A percentile compares a stretch with the other conserved stretches of the same genome.
Conservation (phyloP, 2,329 filamentous ascomycete species). For the Cordyceps javanica region DNA sequence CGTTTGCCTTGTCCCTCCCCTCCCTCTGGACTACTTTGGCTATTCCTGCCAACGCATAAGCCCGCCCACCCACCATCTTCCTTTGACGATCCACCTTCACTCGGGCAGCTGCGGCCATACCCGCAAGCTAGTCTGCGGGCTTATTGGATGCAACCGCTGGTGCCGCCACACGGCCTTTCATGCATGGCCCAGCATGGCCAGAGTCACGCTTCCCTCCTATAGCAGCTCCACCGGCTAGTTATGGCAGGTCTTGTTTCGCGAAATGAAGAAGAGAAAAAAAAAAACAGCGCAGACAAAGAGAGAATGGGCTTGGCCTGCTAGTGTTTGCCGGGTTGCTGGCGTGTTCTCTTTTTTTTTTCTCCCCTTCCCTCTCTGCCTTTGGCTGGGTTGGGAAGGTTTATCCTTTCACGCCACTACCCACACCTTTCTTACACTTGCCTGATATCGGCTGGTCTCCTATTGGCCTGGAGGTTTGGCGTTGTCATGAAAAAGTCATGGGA, state of each 20-base stretch:
- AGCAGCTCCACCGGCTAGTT: background rate
- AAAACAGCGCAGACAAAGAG: background rate
- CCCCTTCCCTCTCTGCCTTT: background rate
- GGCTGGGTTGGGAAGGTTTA: constrained; percentile 3
- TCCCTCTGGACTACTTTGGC: background rate
- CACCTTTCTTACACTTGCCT: background rate
- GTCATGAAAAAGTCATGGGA: constrained; percentile 2
- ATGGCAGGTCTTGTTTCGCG: background rate
- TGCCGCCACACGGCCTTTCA: background rate
- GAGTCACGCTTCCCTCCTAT: constrained; percentile 6
- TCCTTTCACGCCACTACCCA: background rate
- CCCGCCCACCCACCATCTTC: background rate
- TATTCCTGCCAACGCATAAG: constrained; percentile 1
- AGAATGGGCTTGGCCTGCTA: background rate
- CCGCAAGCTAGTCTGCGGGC: constrained; percentile 7
- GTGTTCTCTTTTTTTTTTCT: background rate
- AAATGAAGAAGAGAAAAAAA: too few species aligned
- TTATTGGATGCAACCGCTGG: constrained; percentile 8
- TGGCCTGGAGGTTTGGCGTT: background rate
- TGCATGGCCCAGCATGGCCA: background rate
- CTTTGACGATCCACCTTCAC: constrained; percentile 3
- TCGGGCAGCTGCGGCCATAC: background rate
- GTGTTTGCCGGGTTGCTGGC: background rate
- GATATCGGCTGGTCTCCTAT: background rate
- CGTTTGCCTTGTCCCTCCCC: background rate